Base-by-base conservation (phyloP, 805 yeast genomes). In the Lipomyces oligophaga region DNA sequence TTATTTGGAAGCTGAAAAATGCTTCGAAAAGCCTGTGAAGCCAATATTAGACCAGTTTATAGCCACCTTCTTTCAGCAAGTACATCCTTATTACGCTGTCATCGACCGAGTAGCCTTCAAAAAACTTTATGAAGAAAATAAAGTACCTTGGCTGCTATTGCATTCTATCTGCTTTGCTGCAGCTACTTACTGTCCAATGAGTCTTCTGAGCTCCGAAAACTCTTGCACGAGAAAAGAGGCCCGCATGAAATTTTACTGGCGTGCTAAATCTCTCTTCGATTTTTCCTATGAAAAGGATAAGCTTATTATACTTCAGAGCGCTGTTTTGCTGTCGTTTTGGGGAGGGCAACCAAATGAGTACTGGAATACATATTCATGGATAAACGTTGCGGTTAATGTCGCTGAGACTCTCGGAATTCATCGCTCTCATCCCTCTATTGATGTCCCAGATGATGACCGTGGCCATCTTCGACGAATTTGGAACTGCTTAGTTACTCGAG, bases 341-440 rank as follows among this genome's bases (percentile, higher is more conserved):
- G 51, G 51, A 6, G 54, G 54, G 34, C 6, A 25, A 8, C 51
- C 50, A 8, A 31, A 49, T 27, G 52, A 49, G 32, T 45, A 44
- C 19, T 52, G 54, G 57, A 49, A 43, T n/a, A 43, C 49, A 5
- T 31, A 31, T 18, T 33, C 49, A 1, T 52, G 57, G 57, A 27
- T 52, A 11, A 36, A 34, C 18, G 34, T 43, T 11, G 47, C 57
- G 13, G 55, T 52, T 1, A 49, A 41, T 36, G 38, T 47, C 19
- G 54, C 52, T 11, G 57, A 53, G 38, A 31, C 52, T 1, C 38
- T 53, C 3, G 57, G 57, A 10, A 35, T 46, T 8, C 52, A 48
- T 21, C 30, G 40, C 11, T 18, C n/a, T 5, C 26, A 15, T 1
- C 22, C 43, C 3, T 31, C 39, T 13, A 25, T 35, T 10, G 45